Percentiles rank a stretch among this genome's conserved stretches.
These are phyloP conservation scores for Populus hybrid DNA, from an alignment of 441 rosid species.

Conservation along the genomic window DNA sequence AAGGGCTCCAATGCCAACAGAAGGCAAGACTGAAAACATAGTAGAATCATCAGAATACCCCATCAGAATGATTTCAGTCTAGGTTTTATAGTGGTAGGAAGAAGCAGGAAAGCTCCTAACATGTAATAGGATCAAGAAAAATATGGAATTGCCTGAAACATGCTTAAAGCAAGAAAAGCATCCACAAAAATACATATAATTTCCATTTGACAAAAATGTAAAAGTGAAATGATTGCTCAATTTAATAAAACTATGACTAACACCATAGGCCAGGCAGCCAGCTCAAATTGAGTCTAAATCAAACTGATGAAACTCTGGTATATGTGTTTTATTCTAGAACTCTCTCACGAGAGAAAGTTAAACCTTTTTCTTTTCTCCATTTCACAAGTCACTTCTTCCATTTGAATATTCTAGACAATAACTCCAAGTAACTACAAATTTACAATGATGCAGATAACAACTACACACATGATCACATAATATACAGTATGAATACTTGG, in stretches of 20 bases:
- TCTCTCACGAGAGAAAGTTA: not conserved
- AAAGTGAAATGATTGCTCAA: not conserved
- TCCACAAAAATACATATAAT: not conserved
- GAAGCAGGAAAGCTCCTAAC: not conserved
- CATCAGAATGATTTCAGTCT: not conserved
- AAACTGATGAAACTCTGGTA: not conserved
- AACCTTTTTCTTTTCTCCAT: not conserved
- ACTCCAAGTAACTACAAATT: not conserved
- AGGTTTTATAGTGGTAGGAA: not conserved
- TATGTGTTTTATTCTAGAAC: not conserved
- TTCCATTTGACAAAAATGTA: not conserved
- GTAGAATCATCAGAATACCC: conserved; percentile 15
- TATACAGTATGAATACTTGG: not conserved
- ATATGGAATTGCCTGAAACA: not conserved
- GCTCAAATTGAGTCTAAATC: conserved; percentile 2
- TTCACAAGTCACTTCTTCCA: conserved; percentile 5
- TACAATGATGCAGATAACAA: not conserved
- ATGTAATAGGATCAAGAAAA: not conserved
- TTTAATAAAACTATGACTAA: conserved; percentile 3
- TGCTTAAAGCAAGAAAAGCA: not conserved
- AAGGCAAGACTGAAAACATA: conserved; percentile 66
- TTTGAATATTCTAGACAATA: conserved; percentile 16
- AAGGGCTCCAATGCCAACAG: conserved; percentile 87
- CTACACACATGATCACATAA: not conserved
- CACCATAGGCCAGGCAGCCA: not conserved